Percentiles rank a stretch among this genome's conserved stretches.
These are phyloP conservation scores for Pichia occidentalis DNA, from an alignment of 805 yeast species.

Conservation along the genomic window DNA sequence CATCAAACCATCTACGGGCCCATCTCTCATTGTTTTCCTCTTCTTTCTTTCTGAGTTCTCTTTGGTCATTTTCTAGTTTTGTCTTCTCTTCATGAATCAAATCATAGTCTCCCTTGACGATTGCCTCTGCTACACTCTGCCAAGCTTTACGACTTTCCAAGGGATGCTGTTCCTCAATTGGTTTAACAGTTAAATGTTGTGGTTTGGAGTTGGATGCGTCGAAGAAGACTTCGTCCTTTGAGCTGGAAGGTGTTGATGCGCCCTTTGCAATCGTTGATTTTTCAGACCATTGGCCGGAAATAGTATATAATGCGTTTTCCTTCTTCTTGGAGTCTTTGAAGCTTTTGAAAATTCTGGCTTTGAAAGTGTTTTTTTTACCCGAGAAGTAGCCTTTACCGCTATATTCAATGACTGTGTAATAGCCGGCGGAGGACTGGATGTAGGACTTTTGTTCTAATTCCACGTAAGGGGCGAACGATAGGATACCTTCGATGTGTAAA, in stretches of 20 bases:
- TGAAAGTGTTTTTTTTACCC: conserved; percentile 90
- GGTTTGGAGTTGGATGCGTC: conserved; percentile 49
- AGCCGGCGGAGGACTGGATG: conserved; percentile 79
- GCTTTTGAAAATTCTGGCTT: conserved; percentile 69
- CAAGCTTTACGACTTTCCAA: conserved; percentile 88
- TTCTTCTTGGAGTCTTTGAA: conserved; percentile 41
- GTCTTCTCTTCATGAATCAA: conserved; percentile 70
- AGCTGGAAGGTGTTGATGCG: conserved; percentile 34
- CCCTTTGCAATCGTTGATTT: conserved; percentile 60
- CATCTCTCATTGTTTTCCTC: conserved; percentile 55
- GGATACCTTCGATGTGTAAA: conserved; percentile 87
- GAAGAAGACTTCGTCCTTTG: conserved; percentile 49
- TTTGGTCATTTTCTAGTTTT: conserved; percentile 74
- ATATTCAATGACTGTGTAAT: conserved; percentile 64
- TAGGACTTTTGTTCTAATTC: conserved; percentile 87
- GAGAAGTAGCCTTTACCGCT: conserved; percentile 92
- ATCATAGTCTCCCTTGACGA: conserved; percentile 67
- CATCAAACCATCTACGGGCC: conserved; percentile 79
- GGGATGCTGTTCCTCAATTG: conserved; percentile 70
- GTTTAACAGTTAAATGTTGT: conserved; percentile 65
- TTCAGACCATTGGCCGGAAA: conserved; percentile 91
- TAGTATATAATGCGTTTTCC: conserved; percentile 66
- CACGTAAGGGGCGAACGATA: conserved; percentile 88
- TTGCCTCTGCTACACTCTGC: conserved; percentile 84
- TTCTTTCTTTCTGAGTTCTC: conserved; percentile 74